Percentiles rank a stretch among this genome's conserved stretches.
Conservation (phyloP, 208 protist species). For the Vickermania spadyakhi region DNA sequence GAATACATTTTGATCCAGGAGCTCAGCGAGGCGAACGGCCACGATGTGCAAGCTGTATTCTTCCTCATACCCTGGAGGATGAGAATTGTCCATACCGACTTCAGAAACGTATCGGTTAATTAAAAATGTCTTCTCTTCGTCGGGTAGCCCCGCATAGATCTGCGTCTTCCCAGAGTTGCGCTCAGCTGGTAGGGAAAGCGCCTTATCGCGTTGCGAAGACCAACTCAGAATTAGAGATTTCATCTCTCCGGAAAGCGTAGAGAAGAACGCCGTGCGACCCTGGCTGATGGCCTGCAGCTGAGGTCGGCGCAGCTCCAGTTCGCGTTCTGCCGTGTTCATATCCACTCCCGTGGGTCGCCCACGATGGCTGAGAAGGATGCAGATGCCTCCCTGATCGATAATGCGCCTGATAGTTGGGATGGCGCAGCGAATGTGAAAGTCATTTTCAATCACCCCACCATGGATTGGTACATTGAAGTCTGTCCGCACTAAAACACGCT, state of each 20-base stretch:
- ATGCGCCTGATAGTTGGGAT: constrained; percentile 95
- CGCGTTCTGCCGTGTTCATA: constrained; percentile 19
- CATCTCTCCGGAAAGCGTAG: constrained; percentile 36
- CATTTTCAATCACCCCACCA: constrained; percentile 89
- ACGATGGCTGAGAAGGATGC: constrained; percentile 94
- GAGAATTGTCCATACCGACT: constrained; percentile 34
- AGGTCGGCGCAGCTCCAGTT: constrained; percentile 16
- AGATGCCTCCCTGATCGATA: constrained; percentile 88
- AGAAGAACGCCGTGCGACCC: constrained; percentile 71
- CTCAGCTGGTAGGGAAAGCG: constrained; percentile 16
- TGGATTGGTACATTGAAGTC: constrained; percentile 97
- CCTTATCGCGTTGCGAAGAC: constrained; percentile 37
- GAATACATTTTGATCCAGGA: constrained; percentile 80
- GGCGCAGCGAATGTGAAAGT: constrained; percentile 91
- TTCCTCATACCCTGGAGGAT: constrained; percentile 57
- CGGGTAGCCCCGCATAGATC: constrained; percentile 42
- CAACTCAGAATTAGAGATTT: constrained; percentile 54
- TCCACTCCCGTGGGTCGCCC: constrained; percentile 94
- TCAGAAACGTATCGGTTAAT: constrained; percentile 46
- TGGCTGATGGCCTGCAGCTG: constrained; percentile 29
- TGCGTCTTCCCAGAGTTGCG: constrained; percentile 46
- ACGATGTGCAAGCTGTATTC: constrained; percentile 89
- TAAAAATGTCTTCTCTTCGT: constrained; percentile 60
- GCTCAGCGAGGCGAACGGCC: constrained; percentile 82
- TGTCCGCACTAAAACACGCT: constrained; percentile 92